Conservation (phyloP, 305 asterid species). For the Coffea humblotiana region DNA sequence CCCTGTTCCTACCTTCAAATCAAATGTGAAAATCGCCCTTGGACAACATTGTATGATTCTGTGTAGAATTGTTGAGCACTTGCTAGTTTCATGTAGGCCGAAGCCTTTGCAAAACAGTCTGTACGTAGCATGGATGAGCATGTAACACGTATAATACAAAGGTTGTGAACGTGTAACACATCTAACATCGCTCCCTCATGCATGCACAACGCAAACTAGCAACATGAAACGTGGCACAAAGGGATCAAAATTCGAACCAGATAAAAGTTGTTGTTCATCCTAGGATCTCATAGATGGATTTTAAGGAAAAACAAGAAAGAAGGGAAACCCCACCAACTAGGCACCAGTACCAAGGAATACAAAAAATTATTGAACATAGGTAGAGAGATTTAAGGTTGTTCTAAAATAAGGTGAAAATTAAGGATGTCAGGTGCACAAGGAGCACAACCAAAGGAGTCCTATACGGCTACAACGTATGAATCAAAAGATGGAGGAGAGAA, state of each 20-base stretch:
- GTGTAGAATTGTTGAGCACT: too few relatives aligned
- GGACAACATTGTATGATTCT: too few relatives aligned
- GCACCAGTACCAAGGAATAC: too few relatives aligned
- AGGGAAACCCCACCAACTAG: conserved; percentile 10
- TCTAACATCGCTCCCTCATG: not conserved
- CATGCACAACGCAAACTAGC: not conserved
- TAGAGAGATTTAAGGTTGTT: not conserved
- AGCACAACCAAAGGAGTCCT: conserved; percentile 73
- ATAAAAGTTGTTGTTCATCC: not conserved
- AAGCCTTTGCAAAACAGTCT: not conserved
- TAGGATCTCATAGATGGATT: not conserved
- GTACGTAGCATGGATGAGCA: not conserved
- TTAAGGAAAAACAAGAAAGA: too few relatives aligned
- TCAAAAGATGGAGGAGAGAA: conserved; percentile 63
- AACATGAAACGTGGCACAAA: conserved; percentile 1
- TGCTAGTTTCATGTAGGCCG: not conserved
- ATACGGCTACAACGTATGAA: conserved; percentile 71
- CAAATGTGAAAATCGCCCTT: too few relatives aligned
- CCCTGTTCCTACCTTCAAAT: too few relatives aligned
- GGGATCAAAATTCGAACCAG: too few relatives aligned
- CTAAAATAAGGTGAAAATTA: not conserved
- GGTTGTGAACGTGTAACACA: not conserved
- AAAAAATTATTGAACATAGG: not conserved
- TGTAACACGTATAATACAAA: not conserved
- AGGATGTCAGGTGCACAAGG: conserved; percentile 94